A percentile compares a stretch with the other conserved stretches of the same genome.
Conservation (phyloP, 2,329 filamentous ascomycete species). For the Alternaria consortialis region DNA sequence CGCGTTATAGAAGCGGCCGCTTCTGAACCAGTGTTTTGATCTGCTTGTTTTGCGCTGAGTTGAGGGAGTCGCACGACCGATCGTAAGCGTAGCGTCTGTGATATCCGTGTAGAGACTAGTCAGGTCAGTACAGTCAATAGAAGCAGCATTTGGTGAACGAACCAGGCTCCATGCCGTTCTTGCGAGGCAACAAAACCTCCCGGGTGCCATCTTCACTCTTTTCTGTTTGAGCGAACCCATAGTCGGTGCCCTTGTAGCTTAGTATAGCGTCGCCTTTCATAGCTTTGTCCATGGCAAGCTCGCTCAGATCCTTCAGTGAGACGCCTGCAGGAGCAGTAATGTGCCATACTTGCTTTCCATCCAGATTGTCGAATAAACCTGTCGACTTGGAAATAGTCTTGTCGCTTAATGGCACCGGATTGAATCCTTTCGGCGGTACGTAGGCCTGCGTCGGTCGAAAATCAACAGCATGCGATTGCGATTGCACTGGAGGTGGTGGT, state of each 20-base stretch:
- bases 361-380: conserved; percentile 66
- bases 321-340: conserved; percentile 76
- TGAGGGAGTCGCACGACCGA: conserved; percentile 66
- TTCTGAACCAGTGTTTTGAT: conserved; percentile 50
- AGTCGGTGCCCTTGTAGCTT: conserved; percentile 70
- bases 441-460: conserved; percentile 49
- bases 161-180: conserved; percentile 66
- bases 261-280: conserved; percentile 64
- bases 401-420: conserved; percentile 58
- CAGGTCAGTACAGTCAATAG: conserved; percentile 16
- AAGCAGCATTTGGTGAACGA: conserved; percentile 38
- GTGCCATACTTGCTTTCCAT: conserved; percentile 82
- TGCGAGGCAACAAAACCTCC: conserved; percentile 68
- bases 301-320: conserved; percentile 72
- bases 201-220: conserved; percentile 63
- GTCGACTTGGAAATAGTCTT: conserved; percentile 40
- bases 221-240: conserved; percentile 65
- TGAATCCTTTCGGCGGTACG: conserved; percentile 58
- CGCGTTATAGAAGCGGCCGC: conserved; percentile 56
- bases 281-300: conserved; percentile 69
- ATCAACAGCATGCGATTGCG: conserved; percentile 41
- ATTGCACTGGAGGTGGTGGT: conserved; percentile 15
- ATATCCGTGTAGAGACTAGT: conserved; percentile 52
- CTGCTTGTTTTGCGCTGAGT: conserved; percentile 53
- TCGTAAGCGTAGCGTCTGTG: conserved; percentile 71